phyloP scores from a whole-genome alignment of 2,329 filamentous ascomycete genomes.

The Clathrospora elynae region DNA sequence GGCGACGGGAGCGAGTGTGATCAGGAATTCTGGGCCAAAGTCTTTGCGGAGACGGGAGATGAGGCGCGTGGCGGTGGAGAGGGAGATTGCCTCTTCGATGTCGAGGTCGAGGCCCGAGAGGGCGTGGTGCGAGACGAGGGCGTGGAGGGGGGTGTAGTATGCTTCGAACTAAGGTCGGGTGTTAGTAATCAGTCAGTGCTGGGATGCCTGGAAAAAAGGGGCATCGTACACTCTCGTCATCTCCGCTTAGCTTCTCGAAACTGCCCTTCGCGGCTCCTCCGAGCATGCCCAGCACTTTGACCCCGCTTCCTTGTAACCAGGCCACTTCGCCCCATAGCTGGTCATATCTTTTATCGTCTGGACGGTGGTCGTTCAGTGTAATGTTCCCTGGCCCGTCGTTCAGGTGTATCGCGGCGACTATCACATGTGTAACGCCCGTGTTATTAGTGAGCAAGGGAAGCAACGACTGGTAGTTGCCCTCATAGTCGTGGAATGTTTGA shows the following conservation, averaged over 20 bases:
- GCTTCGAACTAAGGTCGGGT: constrained; percentile 64
- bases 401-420: constrained; percentile 84
- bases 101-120: constrained; percentile 50
- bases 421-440: constrained; percentile 76
- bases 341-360: constrained; percentile 68
- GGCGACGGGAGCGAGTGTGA: constrained; percentile 82
- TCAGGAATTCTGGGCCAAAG: constrained; percentile 72
- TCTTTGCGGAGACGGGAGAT: constrained; percentile 60
- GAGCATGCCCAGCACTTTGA: constrained; percentile 85
- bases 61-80: constrained; percentile 64
- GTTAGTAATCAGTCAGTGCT: no score
- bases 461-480: constrained; percentile 63
- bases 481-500: constrained; percentile 65
- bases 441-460: constrained; percentile 64
- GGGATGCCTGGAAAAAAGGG: no score
- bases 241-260: constrained; percentile 58
- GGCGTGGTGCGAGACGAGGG: constrained; percentile 64
- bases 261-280: constrained; percentile 82
- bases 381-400: constrained; percentile 70
- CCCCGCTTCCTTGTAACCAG: constrained; percentile 71
- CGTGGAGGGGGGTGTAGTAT: constrained; percentile 72
- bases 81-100: constrained; percentile 72
- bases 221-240: constrained; percentile 38
- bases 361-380: constrained; percentile 79
- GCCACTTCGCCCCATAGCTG: constrained; percentile 80